A percentile compares a stretch with the other conserved stretches of the same genome.
Conservation (phyloP, 176 grass and related monocot genomes). For the Avena insularis region DNA sequence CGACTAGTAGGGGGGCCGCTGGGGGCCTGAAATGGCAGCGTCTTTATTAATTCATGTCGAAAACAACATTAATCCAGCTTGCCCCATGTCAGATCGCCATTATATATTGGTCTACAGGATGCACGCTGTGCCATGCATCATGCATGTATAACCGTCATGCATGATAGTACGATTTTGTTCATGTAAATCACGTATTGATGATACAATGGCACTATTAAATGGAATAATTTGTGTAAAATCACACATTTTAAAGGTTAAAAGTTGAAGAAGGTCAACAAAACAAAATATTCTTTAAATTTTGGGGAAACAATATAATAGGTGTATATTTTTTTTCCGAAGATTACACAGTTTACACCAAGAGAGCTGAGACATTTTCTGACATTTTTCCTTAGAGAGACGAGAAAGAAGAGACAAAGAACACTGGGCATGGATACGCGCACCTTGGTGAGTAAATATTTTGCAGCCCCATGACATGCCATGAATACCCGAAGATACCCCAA, state of each 20-base stretch:
- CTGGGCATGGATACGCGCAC: not conserved
- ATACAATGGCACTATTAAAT: too few relatives aligned
- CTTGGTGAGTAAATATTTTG: not conserved
- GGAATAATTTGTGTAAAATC: too few relatives aligned
- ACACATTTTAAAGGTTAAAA: too few relatives aligned
- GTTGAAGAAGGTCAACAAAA: too few relatives aligned
- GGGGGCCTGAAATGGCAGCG: not conserved
- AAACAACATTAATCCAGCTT: conserved; percentile 7
- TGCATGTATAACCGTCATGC: not conserved
- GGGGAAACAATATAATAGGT: too few relatives aligned
- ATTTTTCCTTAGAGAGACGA: too few relatives aligned
- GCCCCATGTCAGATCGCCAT: not conserved
- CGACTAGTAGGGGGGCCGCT: not conserved
- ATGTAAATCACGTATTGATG: too few relatives aligned
- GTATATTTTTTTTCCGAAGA: too few relatives aligned
- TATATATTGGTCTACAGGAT: not conserved
- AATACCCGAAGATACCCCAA: conserved; percentile 27
- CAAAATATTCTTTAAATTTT: not conserved
- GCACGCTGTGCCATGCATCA: not conserved
- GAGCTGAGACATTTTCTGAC: not conserved
- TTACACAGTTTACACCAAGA: not conserved
- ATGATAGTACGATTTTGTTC: not conserved
- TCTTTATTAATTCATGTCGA: conserved; percentile 8
- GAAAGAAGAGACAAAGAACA: not conserved
- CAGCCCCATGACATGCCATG: conserved; percentile 17